Conservation (phyloP, 2,329 filamentous ascomycete species). For the Penicillium sp. region DNA sequence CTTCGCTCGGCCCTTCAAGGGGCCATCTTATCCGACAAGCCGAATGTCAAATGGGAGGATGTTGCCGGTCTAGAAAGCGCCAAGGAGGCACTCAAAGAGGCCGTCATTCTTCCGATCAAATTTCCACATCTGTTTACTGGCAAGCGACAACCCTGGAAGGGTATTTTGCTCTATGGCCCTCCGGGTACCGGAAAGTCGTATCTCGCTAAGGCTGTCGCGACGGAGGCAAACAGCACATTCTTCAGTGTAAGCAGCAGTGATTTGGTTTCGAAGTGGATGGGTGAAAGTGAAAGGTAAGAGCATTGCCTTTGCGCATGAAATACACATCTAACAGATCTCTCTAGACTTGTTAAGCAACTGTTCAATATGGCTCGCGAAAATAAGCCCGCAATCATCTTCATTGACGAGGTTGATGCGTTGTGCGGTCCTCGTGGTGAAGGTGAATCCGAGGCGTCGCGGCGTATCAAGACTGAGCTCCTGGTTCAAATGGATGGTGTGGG, state of each 20-base stretch:
- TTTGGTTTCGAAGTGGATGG: conserved; percentile 99
- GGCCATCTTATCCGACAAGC: conserved; percentile 91
- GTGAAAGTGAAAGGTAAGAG: conserved; percentile 91
- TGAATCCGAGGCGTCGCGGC: conserved; percentile 93
- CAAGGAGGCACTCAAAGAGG: conserved; percentile 97
- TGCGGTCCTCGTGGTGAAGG: conserved; percentile 92
- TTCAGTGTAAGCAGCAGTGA: conserved; percentile 98
- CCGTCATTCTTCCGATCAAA: conserved; percentile 96
- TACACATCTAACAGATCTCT: conserved; percentile 11
- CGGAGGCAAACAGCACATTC: conserved; percentile 98
- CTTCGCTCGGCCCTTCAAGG: conserved; percentile 86
- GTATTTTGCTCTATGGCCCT: conserved; percentile 92
- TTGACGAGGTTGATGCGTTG: conserved; percentile 95
- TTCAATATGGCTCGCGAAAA: conserved; percentile 99
- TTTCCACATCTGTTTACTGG: conserved; percentile 96
- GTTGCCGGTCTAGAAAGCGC: conserved; percentile 92
- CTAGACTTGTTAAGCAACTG: conserved; percentile 88
- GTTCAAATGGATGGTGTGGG: conserved; percentile 99
- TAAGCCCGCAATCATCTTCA: conserved; percentile 97
- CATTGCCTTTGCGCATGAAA: not conserved
- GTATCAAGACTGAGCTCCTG: conserved; percentile 97
- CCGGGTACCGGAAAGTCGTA: conserved; percentile 98
- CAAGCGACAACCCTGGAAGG: conserved; percentile 97
- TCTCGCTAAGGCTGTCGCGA: conserved; percentile 94
- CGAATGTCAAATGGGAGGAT: conserved; percentile 97